A percentile compares a stretch with the other conserved stretches of the same genome.
These are phyloP conservation scores for Phytophthora pistaciae DNA, from an alignment of 352 stramenopile species.

Conservation along the genomic window DNA sequence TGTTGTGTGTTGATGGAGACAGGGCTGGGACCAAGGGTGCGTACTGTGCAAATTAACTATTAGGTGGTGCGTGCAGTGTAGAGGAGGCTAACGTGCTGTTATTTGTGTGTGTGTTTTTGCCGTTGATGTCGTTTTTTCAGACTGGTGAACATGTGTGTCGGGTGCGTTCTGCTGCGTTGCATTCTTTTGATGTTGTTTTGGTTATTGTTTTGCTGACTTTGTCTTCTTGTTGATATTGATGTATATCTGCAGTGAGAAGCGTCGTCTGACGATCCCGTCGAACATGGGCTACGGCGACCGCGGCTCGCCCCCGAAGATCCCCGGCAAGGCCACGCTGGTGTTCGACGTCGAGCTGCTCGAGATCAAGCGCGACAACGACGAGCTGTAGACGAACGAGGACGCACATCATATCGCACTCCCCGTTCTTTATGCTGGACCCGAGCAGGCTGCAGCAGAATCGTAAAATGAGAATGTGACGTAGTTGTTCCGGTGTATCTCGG, in stretches of 20 bases:
- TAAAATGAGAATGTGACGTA: constrained; percentile 28
- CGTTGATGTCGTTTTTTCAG: constrained; percentile 32
- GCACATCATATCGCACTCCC: constrained; percentile 9
- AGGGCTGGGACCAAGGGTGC: constrained; percentile 89
- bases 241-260: constrained; percentile 75
- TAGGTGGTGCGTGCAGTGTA: constrained; percentile 15
- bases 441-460: constrained; percentile 5
- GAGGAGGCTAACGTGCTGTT: constrained; percentile 14
- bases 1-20: constrained; percentile 13
- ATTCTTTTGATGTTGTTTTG: background rate
- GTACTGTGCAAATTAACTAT: constrained; percentile 11
- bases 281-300: constrained; percentile 95
- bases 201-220: background rate
- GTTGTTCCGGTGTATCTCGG: constrained; percentile 11
- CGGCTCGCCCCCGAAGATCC: constrained; percentile 94
- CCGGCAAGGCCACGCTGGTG: constrained; percentile 93
- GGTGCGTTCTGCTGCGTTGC: constrained; percentile 48
- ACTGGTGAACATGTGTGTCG: constrained; percentile 89
- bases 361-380: constrained; percentile 85
- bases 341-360: constrained; percentile 98
- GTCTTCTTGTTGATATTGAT: constrained; percentile 7
- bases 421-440: constrained; percentile 6
- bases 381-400: constrained; percentile 46
- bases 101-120: constrained; percentile 3
- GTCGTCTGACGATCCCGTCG: constrained; percentile 86